Conservation (phyloP, 805 yeast genomes). For the Pichia thaimueangensis region DNA sequence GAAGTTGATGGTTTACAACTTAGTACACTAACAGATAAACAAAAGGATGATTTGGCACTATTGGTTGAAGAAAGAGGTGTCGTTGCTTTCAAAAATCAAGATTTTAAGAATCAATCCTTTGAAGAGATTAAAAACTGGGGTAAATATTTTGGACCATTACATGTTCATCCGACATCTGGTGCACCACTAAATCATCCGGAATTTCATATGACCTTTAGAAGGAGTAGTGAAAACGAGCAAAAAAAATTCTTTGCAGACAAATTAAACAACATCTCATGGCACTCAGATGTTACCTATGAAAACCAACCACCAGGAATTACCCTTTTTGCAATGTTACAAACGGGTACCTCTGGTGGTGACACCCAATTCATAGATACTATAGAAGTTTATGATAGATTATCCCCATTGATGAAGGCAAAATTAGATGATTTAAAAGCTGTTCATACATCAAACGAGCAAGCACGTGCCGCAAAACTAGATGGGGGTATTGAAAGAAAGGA, state of each 20-base stretch:
- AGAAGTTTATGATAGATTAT: constrained; percentile 67
- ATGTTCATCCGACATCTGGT: constrained; percentile 71
- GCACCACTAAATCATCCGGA: constrained; percentile 56
- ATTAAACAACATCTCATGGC: constrained; percentile 47
- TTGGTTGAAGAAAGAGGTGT: constrained; percentile 66
- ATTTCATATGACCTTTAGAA: constrained; percentile 55
- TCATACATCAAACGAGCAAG: constrained; percentile 70
- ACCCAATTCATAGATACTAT: constrained; percentile 68
- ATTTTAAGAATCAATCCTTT: constrained; percentile 51
- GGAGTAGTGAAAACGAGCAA: constrained; percentile 35
- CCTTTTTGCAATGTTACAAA: constrained; percentile 55
- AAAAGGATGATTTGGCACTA: constrained; percentile 63
- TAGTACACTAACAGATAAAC: constrained; percentile 44
- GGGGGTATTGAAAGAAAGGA: constrained; percentile 66
- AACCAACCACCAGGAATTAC: constrained; percentile 69
- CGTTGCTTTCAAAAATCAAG: constrained; percentile 57
- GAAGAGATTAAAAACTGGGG: constrained; percentile 47
- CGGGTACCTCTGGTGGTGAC: constrained; percentile 65
- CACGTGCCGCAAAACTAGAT: constrained; percentile 41
- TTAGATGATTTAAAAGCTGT: constrained; percentile 57
- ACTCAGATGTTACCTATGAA: constrained; percentile 71
- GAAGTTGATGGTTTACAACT: constrained; percentile 58
- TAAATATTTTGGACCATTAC: constrained; percentile 61
- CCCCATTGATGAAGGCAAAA: constrained; percentile 56
- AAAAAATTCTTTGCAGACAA: constrained; percentile 31